phyloP scores from a whole-genome alignment of 257 asterid genomes.

The Ligustrum vulgare region DNA sequence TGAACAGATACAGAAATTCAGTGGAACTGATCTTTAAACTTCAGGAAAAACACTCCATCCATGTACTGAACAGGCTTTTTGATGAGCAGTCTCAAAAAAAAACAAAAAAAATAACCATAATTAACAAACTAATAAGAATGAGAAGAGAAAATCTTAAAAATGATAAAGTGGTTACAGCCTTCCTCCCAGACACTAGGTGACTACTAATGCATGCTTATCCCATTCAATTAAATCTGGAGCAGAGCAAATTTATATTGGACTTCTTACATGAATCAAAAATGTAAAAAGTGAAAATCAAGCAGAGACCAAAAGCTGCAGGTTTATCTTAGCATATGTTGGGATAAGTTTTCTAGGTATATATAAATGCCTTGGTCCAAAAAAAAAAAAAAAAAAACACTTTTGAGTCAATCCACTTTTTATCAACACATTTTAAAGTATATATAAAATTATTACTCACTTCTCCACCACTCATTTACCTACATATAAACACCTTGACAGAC shows the following conservation, averaged over 20 bases:
- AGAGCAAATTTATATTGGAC: not conserved
- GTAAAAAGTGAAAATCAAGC: not conserved
- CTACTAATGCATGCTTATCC: not conserved
- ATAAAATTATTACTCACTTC: too few species aligned
- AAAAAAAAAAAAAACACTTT: too few species aligned
- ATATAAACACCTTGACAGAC: too few species aligned
- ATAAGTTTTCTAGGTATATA: too few species aligned
- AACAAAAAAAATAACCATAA: too few species aligned
- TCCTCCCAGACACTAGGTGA: not conserved
- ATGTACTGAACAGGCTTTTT: not conserved
- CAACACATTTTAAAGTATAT: too few species aligned
- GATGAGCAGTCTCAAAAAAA: not conserved
- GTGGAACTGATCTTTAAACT: too few species aligned
- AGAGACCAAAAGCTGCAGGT: not conserved
- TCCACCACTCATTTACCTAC: too few species aligned
- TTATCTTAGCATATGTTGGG: not conserved
- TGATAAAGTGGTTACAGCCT: not conserved
- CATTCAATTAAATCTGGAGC: not conserved
- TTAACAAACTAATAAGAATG: not conserved
- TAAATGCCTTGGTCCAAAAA: too few species aligned
- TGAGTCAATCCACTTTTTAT: too few species aligned
- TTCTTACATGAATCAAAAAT: conserved; percentile 3
- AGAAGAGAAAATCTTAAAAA: not conserved
- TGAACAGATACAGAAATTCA: not conserved
- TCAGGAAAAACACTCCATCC: not conserved